Evolutionary conservation across 2,329 filamentous ascomycete species (phyloP).

Genomic region (Davidsoniella virescens): DNA sequence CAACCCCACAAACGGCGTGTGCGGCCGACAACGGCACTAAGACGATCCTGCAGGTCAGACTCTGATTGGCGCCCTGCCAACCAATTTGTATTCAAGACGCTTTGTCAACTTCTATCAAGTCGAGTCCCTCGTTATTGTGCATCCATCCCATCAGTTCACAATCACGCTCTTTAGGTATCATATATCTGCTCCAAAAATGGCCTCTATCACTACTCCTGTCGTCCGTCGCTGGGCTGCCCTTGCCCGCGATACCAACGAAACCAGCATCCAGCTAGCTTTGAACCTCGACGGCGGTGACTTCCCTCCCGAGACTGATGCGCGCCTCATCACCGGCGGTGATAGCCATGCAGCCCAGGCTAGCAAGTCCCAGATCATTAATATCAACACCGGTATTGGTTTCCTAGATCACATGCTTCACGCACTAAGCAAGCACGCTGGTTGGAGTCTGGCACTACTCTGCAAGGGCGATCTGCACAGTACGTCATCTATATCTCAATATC

Average conservation of each 20-base stretch:
- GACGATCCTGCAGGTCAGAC: not conserved
- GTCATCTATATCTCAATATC: constrained; percentile 20
- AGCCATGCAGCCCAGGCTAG: constrained; percentile 73
- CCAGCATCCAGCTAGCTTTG: constrained; percentile 82
- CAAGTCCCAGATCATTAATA: constrained; percentile 67
- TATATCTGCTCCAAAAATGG: not conserved
- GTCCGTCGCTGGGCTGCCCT: constrained; percentile 54
- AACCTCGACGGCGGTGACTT: constrained; percentile 83
- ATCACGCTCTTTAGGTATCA: not conserved
- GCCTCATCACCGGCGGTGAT: constrained; percentile 32
- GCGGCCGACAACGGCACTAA: constrained; percentile 5
- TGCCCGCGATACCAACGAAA: constrained; percentile 90
- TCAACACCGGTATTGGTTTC: constrained; percentile 92
- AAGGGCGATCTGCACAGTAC: constrained; percentile 81
- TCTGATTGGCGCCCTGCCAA: not conserved
- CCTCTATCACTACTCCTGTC: not conserved
- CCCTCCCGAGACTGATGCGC: constrained; percentile 44
- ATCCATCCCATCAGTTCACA: not conserved
- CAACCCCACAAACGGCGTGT: not conserved
- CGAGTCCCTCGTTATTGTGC: no score
- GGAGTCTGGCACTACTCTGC: constrained; percentile 72
- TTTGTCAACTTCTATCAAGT: no score
- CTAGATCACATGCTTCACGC: constrained; percentile 98
- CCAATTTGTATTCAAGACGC: no score
- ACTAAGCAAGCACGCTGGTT: constrained; percentile 86